phyloP scores from a whole-genome alignment of 2,329 filamentous ascomycete species.

The Coleophoma crateriformis region DNA sequence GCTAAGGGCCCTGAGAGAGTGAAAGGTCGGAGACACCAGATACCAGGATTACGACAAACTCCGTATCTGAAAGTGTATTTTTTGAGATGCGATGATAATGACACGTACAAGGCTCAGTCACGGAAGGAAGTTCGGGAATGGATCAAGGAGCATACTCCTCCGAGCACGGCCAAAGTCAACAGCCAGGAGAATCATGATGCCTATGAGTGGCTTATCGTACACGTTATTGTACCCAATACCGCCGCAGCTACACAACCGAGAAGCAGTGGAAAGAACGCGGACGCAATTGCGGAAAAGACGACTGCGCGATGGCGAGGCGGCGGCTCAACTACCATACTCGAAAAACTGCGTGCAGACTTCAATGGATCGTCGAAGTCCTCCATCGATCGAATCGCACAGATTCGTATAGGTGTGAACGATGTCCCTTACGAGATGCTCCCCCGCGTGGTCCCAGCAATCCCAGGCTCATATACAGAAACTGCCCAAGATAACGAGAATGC shows the following conservation, averaged over 20 bases:
- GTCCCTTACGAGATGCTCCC: constrained; percentile 61
- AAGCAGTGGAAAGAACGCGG: constrained; percentile 44
- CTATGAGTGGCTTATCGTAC: constrained; percentile 90
- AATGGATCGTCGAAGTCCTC: constrained; percentile 68
- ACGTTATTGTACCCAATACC: constrained; percentile 86
- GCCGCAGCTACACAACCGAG: constrained; percentile 73
- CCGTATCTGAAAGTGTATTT: constrained; percentile 90
- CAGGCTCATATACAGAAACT: constrained; percentile 61
- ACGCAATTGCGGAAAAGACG: constrained; percentile 56
- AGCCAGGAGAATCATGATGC: constrained; percentile 92
- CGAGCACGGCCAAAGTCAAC: constrained; percentile 47
- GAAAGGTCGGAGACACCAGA: constrained; percentile 77
- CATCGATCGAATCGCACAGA: constrained; percentile 76
- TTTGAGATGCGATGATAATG: constrained; percentile 91
- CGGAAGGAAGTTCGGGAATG: constrained; percentile 81
- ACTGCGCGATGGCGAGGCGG: constrained; percentile 72
- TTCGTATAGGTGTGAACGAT: constrained; percentile 70
- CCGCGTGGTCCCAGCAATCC: constrained; percentile 56
- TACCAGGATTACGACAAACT: constrained; percentile 85
- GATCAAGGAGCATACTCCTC: constrained; percentile 72
- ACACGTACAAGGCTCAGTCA: constrained; percentile 79
- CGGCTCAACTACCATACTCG: constrained; percentile 75
- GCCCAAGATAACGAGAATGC: constrained; percentile 74
- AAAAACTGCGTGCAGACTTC: constrained; percentile 88
- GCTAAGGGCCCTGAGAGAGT: constrained; percentile 19